Percentiles rank a stretch among this genome's conserved stretches.
phyloP scores from a whole-genome alignment of 441 rosid species.

The Brassica balearica region DNA sequence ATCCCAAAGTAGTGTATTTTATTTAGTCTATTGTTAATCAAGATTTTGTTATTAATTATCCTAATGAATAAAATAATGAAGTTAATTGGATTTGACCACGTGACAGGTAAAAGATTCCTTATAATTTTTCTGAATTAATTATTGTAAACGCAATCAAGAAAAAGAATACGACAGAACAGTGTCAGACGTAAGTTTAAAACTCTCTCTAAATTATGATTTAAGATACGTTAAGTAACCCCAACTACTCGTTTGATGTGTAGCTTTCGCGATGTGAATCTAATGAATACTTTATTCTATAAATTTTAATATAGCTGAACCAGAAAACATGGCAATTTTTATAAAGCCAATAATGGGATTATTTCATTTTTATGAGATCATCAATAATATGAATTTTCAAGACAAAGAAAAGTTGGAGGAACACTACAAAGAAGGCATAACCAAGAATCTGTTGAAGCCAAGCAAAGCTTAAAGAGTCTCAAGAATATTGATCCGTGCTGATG shows the following conservation, averaged over 20 bases:
- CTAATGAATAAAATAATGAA: neutral
- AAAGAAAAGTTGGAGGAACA: conserved; percentile 1
- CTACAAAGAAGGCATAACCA: conserved; percentile 13
- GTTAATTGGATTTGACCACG: neutral
- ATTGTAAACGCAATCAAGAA: neutral
- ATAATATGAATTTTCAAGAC: conserved; percentile 20
- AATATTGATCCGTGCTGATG: no score
- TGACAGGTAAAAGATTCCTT: neutral
- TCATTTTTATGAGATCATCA: conserved; percentile 15
- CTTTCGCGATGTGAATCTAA: conserved; percentile 27
- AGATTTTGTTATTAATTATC: conserved; percentile 1
- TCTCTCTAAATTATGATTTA: neutral
- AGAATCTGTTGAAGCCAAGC: conserved; percentile 37
- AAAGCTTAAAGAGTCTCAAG: conserved; percentile 32
- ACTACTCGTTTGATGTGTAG: conserved; percentile 19
- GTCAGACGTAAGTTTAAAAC: neutral
- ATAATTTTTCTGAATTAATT: neutral
- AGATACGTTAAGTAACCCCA: conserved; percentile 11
- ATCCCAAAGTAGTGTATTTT: neutral
- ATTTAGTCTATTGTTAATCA: neutral
- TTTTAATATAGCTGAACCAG: conserved; percentile 27
- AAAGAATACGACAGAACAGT: neutral
- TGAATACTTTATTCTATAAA: conserved; percentile 21
- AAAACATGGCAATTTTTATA: conserved; percentile 8
- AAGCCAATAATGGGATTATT: neutral